Evolutionary conservation across 2,329 filamentous ascomycete genomes (phyloP), one percentile per base, ranked within the genome.

Genomic region (Hypoxylon rubiginosum): DNA sequence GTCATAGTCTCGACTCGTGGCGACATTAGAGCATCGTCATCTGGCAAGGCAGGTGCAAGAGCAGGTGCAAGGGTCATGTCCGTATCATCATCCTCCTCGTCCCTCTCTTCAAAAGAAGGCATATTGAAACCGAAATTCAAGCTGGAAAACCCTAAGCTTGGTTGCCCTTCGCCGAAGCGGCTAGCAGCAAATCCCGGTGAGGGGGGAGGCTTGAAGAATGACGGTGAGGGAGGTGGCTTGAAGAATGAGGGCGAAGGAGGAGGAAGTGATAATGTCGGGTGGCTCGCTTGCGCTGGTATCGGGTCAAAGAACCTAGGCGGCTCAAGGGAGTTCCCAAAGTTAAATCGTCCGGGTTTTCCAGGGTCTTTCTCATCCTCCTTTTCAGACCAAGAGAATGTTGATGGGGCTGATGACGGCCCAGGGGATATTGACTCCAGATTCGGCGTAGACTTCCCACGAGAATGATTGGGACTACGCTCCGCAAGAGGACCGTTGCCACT

Each of bases 1-100:
- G 90, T 93, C 83, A 94, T 94, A 15, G 90, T 88, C 72, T 91
- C 90, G 1, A 84, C 89, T 46, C 91, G 86, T 0, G 92, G 92
- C 2, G 91, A 93, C 83, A 93, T 85, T 9, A 92, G 79, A 11
- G 88, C 82, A 50, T 88, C 85, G 10, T 86, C 83, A 13, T 82
- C 80, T 1, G 81, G 78, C 36, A 78, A 71, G 11, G 72, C 73
- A n/a, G 76, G 62, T 64, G 79, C 60, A 21, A 82, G 73, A 9
- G 72, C 73, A n/a, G 76, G 62, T 64, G 79, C 61, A 21, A 82
- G 73, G 9, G 78, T 67, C 30, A 82, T 72, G 65, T 79, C 79
- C 73, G 79, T 76, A 58, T 79, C 78, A 3, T 75, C 67, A 19
- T 55, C 58, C 28, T 69, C 62, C 15, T 75, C 69, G 13, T 53